Evolutionary conservation across 768 basidiomycete species (phyloP).

Genomic region (Macrolepiota fuliginosa): DNA sequence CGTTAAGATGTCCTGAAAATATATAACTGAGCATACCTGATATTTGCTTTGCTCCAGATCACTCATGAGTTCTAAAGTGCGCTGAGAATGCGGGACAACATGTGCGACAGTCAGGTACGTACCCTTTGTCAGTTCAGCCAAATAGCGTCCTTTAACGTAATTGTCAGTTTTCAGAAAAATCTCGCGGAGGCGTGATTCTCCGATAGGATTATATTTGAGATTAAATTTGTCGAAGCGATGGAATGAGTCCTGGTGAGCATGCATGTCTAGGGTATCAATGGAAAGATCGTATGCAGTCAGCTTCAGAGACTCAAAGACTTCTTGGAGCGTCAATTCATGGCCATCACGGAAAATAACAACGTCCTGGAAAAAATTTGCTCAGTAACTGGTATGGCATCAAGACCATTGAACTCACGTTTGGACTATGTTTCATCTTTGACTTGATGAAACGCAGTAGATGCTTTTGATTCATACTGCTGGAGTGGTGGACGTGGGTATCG

Average conservation of each 20-base stretch:
- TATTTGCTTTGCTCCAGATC: slow-evolving; percentile 99
- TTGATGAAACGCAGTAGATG: slow-evolving; percentile 98
- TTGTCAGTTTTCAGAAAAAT: slow-evolving; percentile 99
- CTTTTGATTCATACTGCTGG: slow-evolving; percentile 99
- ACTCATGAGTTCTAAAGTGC: slow-evolving; percentile 80
- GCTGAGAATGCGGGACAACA: neutral
- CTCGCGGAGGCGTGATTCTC: slow-evolving; percentile 90
- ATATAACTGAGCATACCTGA: slow-evolving; percentile 52
- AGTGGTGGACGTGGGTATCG: slow-evolving; percentile 98
- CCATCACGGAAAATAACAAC: slow-evolving; percentile 95
- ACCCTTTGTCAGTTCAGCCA: slow-evolving; percentile 95
- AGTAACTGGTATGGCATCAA: neutral
- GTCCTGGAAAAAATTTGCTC: slow-evolving; percentile 51
- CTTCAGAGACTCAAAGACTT: slow-evolving; percentile 96
- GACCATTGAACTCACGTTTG: slow-evolving; percentile 51
- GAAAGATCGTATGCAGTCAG: slow-evolving; percentile 96
- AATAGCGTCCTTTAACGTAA: slow-evolving; percentile 84
- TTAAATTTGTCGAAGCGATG: slow-evolving; percentile 99
- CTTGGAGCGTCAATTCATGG: slow-evolving; percentile 77
- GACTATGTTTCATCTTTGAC: slow-evolving; percentile 91
- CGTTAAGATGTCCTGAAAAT: neutral
- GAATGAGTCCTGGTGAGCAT: slow-evolving; percentile 96
- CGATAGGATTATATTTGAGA: slow-evolving; percentile 95
- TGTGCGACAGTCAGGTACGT: slow-evolving; percentile 10
- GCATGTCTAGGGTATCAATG: slow-evolving; percentile 99